Evolutionary conservation across 495 filamentous ascomycete species (phyloP).

Genomic region (Immersiella caudata): DNA sequence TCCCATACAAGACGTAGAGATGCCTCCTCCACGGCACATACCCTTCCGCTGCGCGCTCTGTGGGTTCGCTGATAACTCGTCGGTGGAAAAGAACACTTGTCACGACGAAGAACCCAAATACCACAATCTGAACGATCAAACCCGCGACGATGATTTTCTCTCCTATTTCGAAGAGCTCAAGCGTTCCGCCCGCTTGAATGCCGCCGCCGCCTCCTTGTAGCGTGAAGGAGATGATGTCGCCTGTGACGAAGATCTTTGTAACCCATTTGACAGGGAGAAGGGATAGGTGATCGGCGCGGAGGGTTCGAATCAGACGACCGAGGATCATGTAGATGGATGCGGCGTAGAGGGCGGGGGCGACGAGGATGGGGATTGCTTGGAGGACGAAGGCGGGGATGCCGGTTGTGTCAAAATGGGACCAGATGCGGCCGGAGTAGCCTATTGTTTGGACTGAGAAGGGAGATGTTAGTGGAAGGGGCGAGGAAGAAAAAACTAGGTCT

Average conservation of each 20-base stretch:
- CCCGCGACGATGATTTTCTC: slow-evolving; percentile 51
- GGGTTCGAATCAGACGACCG: slow-evolving; percentile 47
- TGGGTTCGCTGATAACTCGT: slow-evolving; percentile 21
- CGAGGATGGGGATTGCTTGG: slow-evolving; percentile 34
- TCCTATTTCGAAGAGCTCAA: slow-evolving; percentile 35
- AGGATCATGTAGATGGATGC: slow-evolving; percentile 63
- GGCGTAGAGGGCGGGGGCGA: slow-evolving; percentile 46
- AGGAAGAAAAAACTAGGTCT: too few relatives aligned
- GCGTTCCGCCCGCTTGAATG: slow-evolving; percentile 40
- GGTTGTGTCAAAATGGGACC: background rate
- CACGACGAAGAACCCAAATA: slow-evolving; percentile 57
- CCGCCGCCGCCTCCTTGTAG: slow-evolving; percentile 39
- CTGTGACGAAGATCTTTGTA: slow-evolving; percentile 52
- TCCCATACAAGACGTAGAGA: slow-evolving; percentile 52
- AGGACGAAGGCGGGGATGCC: background rate
- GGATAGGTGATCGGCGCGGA: slow-evolving; percentile 43
- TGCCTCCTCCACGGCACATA: slow-evolving; percentile 51
- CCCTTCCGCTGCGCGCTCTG: slow-evolving; percentile 10
- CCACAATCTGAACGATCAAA: slow-evolving; percentile 53
- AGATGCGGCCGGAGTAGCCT: background rate
- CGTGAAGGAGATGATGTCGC: slow-evolving; percentile 49
- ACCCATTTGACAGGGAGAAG: slow-evolving; percentile 48
- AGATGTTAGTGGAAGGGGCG: background rate
- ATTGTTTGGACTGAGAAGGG: background rate
- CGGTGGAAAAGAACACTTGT: slow-evolving; percentile 47